Evolutionary conservation across 2,329 filamentous ascomycete species (phyloP), one percentile per base, ranked within the genome.

Genomic region (Aspergillus japonicus): DNA sequence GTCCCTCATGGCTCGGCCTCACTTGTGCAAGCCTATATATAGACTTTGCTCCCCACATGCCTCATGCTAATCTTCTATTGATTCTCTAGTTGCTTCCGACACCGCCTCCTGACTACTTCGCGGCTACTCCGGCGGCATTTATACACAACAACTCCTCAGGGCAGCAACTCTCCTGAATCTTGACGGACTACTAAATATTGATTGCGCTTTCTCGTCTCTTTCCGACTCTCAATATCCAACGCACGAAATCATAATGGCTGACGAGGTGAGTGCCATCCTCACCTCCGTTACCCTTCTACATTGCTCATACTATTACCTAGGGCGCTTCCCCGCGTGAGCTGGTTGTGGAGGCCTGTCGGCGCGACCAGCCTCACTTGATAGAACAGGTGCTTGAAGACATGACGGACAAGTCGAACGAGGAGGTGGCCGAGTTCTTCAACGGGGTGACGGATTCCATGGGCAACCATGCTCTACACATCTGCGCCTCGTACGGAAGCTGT

Each of bases 341-440:
- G 71, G 85, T 98, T 69, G 87, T 98, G 78, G 94, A 96, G 81
- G 91, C 95, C 69, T 96, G 91, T 80, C 91, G 94, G 62, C 87
- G 92, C 72, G 94, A 98, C 83, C 97, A 98, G 79, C 88, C 88
- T 67, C 89, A 94, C 56, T 87, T 98, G 62, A 86, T 98, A 58
- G 79, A 85, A 68, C 89, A 95, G 69, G 84, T 93, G 59, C 83
- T 97, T 66, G 78, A 84, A 47, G 79, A 80, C 65, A 80, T 85
- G 71, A 84, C 85, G 65, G 78, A 80, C 60, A 86, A 88, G 56
- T 73, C 80, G 7, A 77, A 82, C 57, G 83, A 86, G 60, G 83
- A 90, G 69, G 86, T 91, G 62, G 87, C 92, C 35, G 76, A 85
- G 54, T 87, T 96, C 66, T 87, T 99, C 74, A 99, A 99, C 81